These are phyloP conservation scores for Fusarium mangiferae DNA, from an alignment of 2,329 filamentous ascomycete species.

Conservation along the genomic window DNA sequence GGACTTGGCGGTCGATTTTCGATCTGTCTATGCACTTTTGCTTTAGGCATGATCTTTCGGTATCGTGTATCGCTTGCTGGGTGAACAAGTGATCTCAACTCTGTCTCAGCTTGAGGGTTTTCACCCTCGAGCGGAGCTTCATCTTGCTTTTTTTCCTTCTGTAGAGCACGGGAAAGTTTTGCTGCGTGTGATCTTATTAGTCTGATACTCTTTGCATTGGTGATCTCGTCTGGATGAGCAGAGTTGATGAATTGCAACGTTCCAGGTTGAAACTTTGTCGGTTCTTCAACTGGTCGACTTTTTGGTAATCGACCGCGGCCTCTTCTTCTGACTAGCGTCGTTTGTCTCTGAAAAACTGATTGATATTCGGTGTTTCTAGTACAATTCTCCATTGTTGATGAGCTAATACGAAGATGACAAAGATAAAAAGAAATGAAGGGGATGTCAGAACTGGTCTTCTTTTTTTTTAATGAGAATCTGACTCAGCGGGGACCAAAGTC, in stretches of 20 bases:
- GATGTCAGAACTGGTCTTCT: neutral
- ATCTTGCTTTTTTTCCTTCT: neutral
- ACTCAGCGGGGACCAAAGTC: neutral
- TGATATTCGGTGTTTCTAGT: neutral
- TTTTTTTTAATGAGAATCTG: neutral
- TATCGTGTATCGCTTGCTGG: neutral
- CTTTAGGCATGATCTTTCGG: neutral
- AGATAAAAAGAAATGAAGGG: neutral
- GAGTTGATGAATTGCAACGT: conserved; percentile 11
- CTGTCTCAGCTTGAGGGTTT: neutral
- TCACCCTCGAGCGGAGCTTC: neutral
- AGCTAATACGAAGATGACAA: neutral
- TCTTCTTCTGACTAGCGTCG: neutral
- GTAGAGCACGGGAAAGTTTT: neutral
- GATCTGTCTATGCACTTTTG: neutral
- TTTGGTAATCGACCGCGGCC: conserved; percentile 6
- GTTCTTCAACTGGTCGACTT: neutral
- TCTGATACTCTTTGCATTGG: neutral
- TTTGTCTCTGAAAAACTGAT: neutral
- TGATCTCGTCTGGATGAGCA: neutral
- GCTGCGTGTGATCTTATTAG: conserved; percentile 15
- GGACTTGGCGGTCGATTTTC: neutral
- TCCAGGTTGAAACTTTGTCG: neutral
- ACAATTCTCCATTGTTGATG: neutral
- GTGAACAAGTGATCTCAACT: too few relatives aligned